phyloP scores from a whole-genome alignment of 306 rosid species.

The Quercus aquifolioides region DNA sequence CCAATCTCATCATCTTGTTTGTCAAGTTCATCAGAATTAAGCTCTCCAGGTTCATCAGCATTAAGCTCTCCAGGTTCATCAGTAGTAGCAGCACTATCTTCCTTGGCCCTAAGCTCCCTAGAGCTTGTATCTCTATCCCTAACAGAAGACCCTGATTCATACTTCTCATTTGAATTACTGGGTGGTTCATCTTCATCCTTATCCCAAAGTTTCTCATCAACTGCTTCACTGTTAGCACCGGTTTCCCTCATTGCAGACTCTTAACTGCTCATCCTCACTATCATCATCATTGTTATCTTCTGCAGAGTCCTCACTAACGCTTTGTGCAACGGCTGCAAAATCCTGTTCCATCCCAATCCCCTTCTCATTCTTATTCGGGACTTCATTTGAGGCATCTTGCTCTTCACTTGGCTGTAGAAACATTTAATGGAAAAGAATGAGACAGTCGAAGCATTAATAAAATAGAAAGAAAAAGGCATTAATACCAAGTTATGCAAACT shows the following conservation, averaged over 20 bases:
- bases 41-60: conserved; percentile 42
- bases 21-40: conserved; percentile 30
- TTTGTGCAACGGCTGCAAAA: conserved; percentile 60
- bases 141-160: conserved; percentile 70
- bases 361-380: conserved; percentile 49
- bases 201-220: conserved; percentile 71
- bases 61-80: conserved; percentile 50
- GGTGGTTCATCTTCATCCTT: conserved; percentile 69
- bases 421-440: conserved; percentile 3
- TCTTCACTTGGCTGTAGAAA: conserved; percentile 48
- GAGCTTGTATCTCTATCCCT: conserved; percentile 50
- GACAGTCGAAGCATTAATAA: background rate
- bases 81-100: conserved; percentile 39
- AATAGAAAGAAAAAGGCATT: background rate
- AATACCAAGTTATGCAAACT: conserved; percentile 4
- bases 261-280: conserved; percentile 50
- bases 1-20: conserved; percentile 38
- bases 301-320: conserved; percentile 77
- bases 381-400: conserved; percentile 49
- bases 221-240: conserved; percentile 56
- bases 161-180: conserved; percentile 44
- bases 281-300: conserved; percentile 52
- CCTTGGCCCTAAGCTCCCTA: conserved; percentile 78
- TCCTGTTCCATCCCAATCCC: conserved; percentile 92
- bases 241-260: conserved; percentile 74